A percentile compares a stretch with the other conserved stretches of the same genome.
Evolutionary conservation across 2,329 filamentous ascomycete species (phyloP).

Genomic region (Trichoderma gracile): DNA sequence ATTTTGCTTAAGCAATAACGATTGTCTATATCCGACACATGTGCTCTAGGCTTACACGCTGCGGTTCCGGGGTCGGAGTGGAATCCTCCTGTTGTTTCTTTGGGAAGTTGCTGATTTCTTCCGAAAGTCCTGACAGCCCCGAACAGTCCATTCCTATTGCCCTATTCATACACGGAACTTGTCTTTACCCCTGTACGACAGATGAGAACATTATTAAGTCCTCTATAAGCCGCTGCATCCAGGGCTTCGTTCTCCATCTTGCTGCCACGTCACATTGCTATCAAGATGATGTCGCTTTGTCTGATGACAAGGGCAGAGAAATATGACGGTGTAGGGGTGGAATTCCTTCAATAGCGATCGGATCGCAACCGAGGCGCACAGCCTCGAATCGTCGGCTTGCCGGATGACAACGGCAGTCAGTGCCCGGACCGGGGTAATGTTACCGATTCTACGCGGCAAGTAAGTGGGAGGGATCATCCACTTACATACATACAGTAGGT

Average conservation of each 20-base stretch:
- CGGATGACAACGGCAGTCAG: background rate
- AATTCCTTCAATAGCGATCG: background rate
- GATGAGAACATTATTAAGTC: background rate
- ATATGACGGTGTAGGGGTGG: background rate
- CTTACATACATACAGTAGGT: background rate
- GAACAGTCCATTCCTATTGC: background rate
- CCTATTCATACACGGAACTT: background rate
- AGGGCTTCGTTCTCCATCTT: background rate
- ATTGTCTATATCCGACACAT: background rate
- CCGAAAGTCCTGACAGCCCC: background rate
- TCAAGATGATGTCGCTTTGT: background rate
- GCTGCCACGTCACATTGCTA: background rate
- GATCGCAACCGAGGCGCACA: slow-evolving; percentile 1
- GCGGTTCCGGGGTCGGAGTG: background rate
- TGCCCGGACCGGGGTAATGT: background rate
- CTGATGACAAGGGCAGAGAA: background rate
- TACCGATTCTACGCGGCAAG: background rate
- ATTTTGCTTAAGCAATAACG: background rate
- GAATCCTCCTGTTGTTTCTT: background rate
- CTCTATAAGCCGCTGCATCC: background rate
- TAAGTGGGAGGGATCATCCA: background rate
- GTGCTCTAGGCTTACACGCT: background rate
- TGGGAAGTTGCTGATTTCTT: background rate
- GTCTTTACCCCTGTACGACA: too few relatives aligned
- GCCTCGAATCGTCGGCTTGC: background rate